phyloP scores from a whole-genome alignment of 495 filamentous ascomycete species.

The Aspergillus sclerotiicarbonarius region DNA sequence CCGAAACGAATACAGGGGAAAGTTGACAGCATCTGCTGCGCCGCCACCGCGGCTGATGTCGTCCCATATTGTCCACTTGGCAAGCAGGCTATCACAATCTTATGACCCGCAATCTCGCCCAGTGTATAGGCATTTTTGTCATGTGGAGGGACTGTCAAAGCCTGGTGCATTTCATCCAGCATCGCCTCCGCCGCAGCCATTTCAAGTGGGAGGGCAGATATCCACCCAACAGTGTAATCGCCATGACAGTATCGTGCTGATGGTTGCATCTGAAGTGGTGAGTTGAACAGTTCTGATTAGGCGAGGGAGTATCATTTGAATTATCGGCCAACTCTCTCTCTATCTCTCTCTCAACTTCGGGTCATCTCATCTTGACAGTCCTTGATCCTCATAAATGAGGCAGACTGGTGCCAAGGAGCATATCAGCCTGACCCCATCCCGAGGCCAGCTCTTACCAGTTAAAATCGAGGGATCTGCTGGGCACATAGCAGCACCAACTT shows the following conservation, averaged over 20 bases:
- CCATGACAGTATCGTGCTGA: background rate
- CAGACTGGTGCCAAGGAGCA: no score
- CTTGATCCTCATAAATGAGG: no score
- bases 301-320: no score
- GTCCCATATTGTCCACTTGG: conserved; percentile 1
- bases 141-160: background rate
- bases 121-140: background rate
- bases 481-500: no score
- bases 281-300: no score
- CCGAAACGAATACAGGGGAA: background rate
- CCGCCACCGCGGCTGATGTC: background rate
- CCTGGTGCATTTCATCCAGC: conserved; percentile 1
- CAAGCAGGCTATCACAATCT: conserved; percentile 1
- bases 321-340: no score
- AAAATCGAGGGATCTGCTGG: no score
- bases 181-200: background rate
- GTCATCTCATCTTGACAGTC: no score
- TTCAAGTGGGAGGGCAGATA: conserved; percentile 5
- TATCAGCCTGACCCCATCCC: no score
- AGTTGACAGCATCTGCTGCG: background rate
- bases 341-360: no score
- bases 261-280: no score
- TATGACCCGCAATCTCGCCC: background rate
- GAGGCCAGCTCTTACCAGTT: no score
- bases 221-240: conserved; percentile 5